phyloP scores from a whole-genome alignment of 1,139 yeast species.

The Saccharomyces hybrid region DNA sequence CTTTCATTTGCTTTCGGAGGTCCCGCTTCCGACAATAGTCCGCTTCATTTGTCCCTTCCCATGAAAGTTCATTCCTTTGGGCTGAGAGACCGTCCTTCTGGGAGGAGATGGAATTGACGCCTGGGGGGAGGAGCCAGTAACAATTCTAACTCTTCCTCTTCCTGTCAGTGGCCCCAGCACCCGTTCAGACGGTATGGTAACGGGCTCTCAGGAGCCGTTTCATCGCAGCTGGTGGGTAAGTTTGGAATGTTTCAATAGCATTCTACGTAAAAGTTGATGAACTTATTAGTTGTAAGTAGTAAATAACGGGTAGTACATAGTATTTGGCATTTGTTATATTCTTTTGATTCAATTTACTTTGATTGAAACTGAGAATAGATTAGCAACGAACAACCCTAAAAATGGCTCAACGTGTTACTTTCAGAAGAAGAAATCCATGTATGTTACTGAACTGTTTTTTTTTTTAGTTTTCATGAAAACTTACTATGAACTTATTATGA shows the following conservation, averaged over 20 bases:
- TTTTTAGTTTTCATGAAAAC: neutral
- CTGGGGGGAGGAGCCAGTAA: neutral
- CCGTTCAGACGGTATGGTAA: neutral
- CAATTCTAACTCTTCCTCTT: neutral
- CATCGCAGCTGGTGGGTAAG: neutral
- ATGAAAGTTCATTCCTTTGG: neutral
- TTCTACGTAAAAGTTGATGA: neutral
- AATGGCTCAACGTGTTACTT: slow-evolving; percentile 78
- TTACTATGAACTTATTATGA: neutral
- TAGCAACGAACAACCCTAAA: slow-evolving; percentile 30
- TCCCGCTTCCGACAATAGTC: too few relatives aligned
- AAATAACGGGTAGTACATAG: neutral
- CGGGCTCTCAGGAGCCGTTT: neutral
- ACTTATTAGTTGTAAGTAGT: neutral
- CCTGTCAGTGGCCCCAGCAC: neutral
- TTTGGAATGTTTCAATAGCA: neutral
- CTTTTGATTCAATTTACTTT: neutral
- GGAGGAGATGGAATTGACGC: neutral
- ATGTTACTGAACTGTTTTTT: slow-evolving; percentile 33
- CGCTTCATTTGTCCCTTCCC: neutral
- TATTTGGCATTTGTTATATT: neutral
- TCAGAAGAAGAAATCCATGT: slow-evolving; percentile 78
- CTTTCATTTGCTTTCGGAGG: neutral
- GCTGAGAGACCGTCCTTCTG: neutral
- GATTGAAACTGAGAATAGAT: neutral